Evolutionary conservation across 768 basidiomycete species (phyloP).

Genomic region (Pleurotus tuoliensis): DNA sequence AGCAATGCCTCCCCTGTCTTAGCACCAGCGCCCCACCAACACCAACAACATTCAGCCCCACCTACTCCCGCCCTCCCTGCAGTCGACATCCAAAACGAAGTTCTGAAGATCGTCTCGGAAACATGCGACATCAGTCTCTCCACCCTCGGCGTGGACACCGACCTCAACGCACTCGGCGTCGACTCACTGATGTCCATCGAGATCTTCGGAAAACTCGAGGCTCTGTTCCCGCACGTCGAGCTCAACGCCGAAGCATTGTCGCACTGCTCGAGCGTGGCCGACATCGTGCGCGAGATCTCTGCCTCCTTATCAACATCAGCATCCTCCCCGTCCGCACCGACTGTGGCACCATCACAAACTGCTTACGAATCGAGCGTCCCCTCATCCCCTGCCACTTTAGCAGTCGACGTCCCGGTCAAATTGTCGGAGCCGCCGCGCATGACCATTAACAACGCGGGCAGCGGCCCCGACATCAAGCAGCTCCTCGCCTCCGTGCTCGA

Average conservation of each 20-base stretch:
- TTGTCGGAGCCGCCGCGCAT: conserved; percentile 16
- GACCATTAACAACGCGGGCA: conserved; percentile 13
- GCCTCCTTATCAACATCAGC: conserved; percentile 3
- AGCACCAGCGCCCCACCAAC: neutral
- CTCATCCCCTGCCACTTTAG: conserved; percentile 36
- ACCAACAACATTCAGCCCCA: too few species aligned
- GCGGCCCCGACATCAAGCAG: conserved; percentile 25
- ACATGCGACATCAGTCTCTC: conserved; percentile 36
- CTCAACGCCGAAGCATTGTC: conserved; percentile 28
- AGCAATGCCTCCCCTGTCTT: neutral
- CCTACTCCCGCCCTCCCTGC: neutral
- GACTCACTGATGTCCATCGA: conserved; percentile 67
- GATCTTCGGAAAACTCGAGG: conserved; percentile 34
- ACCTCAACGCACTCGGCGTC: conserved; percentile 53
- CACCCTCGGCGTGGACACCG: conserved; percentile 28
- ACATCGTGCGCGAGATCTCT: conserved; percentile 28
- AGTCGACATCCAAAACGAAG: conserved; percentile 21
- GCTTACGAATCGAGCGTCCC: conserved; percentile 14
- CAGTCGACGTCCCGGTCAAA: conserved; percentile 21
- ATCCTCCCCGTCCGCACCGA: too few species aligned
- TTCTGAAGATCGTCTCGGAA: conserved; percentile 36
- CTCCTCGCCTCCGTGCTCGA: conserved; percentile 48
- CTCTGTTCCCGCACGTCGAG: conserved; percentile 26
- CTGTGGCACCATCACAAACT: neutral
- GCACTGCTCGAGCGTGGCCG: conserved; percentile 30